Conservation (phyloP, 441 rosid genomes). For the Eutrema salsugineum region DNA sequence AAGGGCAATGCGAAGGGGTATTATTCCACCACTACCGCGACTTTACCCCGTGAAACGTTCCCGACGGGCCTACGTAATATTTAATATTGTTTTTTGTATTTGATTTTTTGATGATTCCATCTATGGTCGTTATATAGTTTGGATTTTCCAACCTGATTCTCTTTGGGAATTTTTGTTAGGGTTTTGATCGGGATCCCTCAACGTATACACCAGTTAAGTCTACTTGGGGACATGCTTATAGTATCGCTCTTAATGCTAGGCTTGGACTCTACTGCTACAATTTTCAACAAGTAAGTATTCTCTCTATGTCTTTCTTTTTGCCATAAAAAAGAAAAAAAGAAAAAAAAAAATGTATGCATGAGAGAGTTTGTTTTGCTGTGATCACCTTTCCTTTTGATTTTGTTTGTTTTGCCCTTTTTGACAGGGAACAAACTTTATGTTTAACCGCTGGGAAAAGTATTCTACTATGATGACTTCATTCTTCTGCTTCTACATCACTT, state of each 20-base stretch:
- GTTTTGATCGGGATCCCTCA: neutral
- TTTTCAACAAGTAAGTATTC: neutral
- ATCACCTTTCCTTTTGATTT: neutral
- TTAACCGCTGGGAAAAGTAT: slow-evolving; percentile 14
- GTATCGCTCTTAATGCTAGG: neutral
- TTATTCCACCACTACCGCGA: too few relatives aligned
- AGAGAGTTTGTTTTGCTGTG: neutral
- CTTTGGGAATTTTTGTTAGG: too few relatives aligned
- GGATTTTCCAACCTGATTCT: too few relatives aligned
- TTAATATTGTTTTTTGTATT: too few relatives aligned
- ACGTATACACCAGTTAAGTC: neutral
- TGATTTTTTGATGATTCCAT: too few relatives aligned
- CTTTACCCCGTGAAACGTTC: too few relatives aligned
- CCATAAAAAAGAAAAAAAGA: too few relatives aligned
- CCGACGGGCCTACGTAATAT: too few relatives aligned
- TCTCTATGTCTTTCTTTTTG: neutral
- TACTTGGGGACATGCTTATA: neutral
- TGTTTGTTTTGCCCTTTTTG: too few relatives aligned
- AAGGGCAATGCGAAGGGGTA: too few relatives aligned
- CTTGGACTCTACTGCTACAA: slow-evolving; percentile 16
- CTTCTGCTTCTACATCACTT: neutral
- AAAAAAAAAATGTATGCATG: too few relatives aligned
- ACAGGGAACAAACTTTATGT: slow-evolving; percentile 12
- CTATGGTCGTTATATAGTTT: too few relatives aligned
- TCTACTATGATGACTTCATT: neutral